Evolutionary conservation across 2,329 filamentous ascomycete genomes (phyloP), one percentile per base, ranked within the genome.

Genomic region (Colletotrichum theobromicola): DNA sequence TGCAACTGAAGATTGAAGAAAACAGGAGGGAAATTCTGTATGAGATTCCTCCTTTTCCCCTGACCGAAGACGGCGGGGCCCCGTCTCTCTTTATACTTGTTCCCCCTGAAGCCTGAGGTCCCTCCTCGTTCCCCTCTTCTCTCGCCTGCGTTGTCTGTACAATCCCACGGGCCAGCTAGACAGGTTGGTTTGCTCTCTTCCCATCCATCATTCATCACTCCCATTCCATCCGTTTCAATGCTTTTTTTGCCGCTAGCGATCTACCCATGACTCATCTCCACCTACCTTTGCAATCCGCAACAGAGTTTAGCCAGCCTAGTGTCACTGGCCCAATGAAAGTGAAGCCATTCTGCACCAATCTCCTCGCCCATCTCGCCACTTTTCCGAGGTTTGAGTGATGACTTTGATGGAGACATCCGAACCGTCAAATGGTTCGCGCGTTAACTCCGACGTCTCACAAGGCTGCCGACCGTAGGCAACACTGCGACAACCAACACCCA

Each of bases 141-240:
- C 58, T 72, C 72, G 72, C 72, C 63, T 75, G 72, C 55, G 72
- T 72, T 75, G 72, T 50, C 72, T n/a, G 68, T 72, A 67, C 72
- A 57, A 75, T 72, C 72, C 65, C 68, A 71, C 58, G 32, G 61
- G 53, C 53, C 67, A 58, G 53, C 64, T 24, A 26, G 37, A 15
- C 4, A 24, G 18, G 4, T 70, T 32, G 46, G 28, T 72, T 12
- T 70, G 18, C 21, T 42, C 57, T 60, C 34, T 46, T 42, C 15
- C 53, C 37, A n/a, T 61, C 61, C 57, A 66, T 64, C 32, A 28
- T 24, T 58, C 46, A 60, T 67, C 65, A 26, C 32, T 65, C 35
- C 50, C 60, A 50, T 30, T 57, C 28, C 73, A 74, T 74, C 30
- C 58, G 16, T 30, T 64, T 4, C 34, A n/a, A 21, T 67, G 37